A percentile compares a stretch with the other conserved stretches of the same genome.
Evolutionary conservation across 192 early-diverging fungal species (phyloP).

Genomic region (Backusella psychrophila): DNA sequence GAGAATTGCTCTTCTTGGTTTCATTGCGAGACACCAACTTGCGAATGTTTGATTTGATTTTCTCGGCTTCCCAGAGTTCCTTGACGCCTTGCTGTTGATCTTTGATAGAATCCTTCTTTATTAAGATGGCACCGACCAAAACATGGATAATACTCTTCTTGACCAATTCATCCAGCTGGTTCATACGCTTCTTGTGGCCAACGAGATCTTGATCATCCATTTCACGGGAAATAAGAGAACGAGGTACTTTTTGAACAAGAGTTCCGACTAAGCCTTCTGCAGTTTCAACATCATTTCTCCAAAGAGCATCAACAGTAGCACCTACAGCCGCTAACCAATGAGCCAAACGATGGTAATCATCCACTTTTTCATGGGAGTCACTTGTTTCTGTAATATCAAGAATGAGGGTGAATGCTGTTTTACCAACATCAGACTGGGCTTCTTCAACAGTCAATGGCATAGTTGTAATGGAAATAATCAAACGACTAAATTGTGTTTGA

Average conservation of each 20-base stretch:
- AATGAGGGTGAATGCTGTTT: constrained; percentile 25
- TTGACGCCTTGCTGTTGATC: constrained; percentile 17
- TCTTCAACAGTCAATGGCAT: constrained; percentile 6
- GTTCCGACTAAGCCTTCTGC: constrained; percentile 11
- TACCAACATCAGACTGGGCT: constrained; percentile 17
- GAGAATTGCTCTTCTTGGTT: neutral
- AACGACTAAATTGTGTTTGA: constrained; percentile 19
- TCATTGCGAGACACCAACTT: neutral
- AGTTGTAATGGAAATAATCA: constrained; percentile 20
- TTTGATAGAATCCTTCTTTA: constrained; percentile 1
- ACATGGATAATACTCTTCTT: constrained; percentile 28
- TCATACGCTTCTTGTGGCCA: constrained; percentile 12
- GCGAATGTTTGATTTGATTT: constrained; percentile 9
- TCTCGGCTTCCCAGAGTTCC: constrained; percentile 26
- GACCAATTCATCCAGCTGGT: constrained; percentile 15
- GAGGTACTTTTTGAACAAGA: constrained; percentile 15
- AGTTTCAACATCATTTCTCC: constrained; percentile 20
- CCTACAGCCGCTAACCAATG: constrained; percentile 34
- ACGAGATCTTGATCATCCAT: neutral
- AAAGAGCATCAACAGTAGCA: constrained; percentile 34
- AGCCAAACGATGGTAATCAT: constrained; percentile 9
- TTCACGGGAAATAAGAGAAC: constrained; percentile 9
- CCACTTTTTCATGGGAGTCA: neutral
- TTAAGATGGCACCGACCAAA: constrained; percentile 20
- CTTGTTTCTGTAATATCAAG: neutral